A percentile compares a stretch with the other conserved stretches of the same genome.
Evolutionary conservation across 441 rosid genomes (phyloP).

Genomic region (Erodium trifolium): DNA sequence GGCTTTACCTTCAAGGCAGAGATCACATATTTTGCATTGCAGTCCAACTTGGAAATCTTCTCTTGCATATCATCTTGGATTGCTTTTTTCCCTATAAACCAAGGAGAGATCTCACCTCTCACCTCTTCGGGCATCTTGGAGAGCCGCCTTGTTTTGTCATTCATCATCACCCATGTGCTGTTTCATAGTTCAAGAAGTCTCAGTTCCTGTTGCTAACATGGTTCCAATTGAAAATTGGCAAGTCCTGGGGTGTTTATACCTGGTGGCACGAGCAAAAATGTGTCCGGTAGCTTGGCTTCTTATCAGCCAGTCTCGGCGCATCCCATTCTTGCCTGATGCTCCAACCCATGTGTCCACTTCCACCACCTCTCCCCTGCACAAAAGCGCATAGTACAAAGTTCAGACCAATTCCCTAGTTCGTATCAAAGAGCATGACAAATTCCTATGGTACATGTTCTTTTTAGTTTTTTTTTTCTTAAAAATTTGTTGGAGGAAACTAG

Average conservation of each 20-base stretch:
- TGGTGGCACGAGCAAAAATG: conserved; percentile 54
- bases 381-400: too few species aligned
- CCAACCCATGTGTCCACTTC: conserved; percentile 79
- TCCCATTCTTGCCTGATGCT: conserved; percentile 68
- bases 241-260: conserved; percentile 23
- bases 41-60: conserved; percentile 47
- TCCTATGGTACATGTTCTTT: background rate
- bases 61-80: conserved; percentile 47
- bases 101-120: conserved; percentile 53
- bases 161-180: conserved; percentile 83
- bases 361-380: conserved; percentile 56
- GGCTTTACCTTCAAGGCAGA: conserved; percentile 43
- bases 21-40: conserved; percentile 40
- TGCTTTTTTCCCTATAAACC: conserved; percentile 58
- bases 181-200: background rate
- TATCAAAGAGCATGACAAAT: background rate
- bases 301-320: conserved; percentile 61
- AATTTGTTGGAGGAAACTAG: background rate
- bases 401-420: too few species aligned
- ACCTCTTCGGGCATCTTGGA: conserved; percentile 68
- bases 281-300: conserved; percentile 60
- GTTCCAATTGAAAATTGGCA: too few species aligned
- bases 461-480: background rate
- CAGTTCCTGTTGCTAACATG: too few species aligned
- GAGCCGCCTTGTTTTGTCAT: conserved; percentile 54